Evolutionary conservation across 148 eudicot genomes (phyloP), one percentile per base, ranked within the genome.

Genomic region (Hydrangea macrophylla): DNA sequence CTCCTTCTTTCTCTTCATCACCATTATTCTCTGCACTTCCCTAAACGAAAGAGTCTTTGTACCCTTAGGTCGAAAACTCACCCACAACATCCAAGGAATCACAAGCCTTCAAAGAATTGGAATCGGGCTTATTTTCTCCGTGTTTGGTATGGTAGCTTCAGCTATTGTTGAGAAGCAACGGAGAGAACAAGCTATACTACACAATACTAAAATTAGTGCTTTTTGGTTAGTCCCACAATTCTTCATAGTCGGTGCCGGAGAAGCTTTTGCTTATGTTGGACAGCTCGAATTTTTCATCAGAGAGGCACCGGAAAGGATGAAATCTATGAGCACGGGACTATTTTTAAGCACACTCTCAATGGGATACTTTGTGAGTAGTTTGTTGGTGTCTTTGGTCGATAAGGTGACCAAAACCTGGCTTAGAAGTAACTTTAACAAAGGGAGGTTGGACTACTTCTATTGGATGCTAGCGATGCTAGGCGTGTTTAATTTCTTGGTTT

Each of bases 251-350:
- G 98, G 98, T 30, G 98, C 98, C 0, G 98, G 97, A 8, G 97
- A 94, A 64, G 99, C 96, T 32, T 94, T 94, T 64, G 99, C 96
- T 12, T 94, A 94, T 54, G 99, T 94, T 0, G 99, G 99, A 1
- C 97, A 94, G 72, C 91, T 94, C 0, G 99, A 94, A 71, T 94
- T 94, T 80, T 94, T 94, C 85, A 94, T 94, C 28, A 82, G 97
- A 69, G 97, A 94, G 60, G 97, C 98, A 30, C 98, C 98, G 0
- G 98, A 92, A 68, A 87, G 79, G 84, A 92, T 94, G 98, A 94
- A 94, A 72, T 94, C 98, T 0, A 90, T 88, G 98, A 94, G 98
- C 81, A 94, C 98, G 10, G 95, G 98, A 20, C 40, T 87, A 10
- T 87, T 87, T 53, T 60, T 87, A 4, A 79, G 76, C 60, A 82